Evolutionary conservation across 2,329 filamentous ascomycete species (phyloP).

Genomic region (Penicillium frequentans): DNA sequence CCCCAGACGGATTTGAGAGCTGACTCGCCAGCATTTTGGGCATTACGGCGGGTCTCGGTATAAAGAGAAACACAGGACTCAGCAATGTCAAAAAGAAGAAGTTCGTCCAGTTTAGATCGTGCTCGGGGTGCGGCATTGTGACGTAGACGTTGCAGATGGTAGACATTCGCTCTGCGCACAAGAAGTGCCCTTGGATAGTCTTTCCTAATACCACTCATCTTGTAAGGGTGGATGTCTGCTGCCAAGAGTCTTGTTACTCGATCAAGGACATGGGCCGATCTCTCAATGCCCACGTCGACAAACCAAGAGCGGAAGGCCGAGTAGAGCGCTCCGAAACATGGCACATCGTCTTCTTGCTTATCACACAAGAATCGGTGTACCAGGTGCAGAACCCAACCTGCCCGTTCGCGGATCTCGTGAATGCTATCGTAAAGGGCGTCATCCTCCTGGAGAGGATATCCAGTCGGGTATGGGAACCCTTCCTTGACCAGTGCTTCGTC

Average conservation of each 20-base stretch:
- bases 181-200: constrained; percentile 90
- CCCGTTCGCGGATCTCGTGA: constrained; percentile 75
- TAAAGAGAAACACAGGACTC: constrained; percentile 89
- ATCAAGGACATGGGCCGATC: constrained; percentile 90
- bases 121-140: constrained; percentile 88
- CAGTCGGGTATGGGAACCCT: constrained; percentile 84
- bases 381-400: constrained; percentile 76
- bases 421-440: constrained; percentile 71
- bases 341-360: constrained; percentile 91
- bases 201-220: constrained; percentile 88
- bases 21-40: constrained; percentile 88
- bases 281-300: constrained; percentile 93
- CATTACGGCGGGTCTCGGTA: constrained; percentile 91
- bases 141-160: constrained; percentile 89
- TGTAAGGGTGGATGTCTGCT: constrained; percentile 87
- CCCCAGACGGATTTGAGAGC: constrained; percentile 90
- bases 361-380: constrained; percentile 81
- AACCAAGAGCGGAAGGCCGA: constrained; percentile 95
- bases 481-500: constrained; percentile 67
- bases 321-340: constrained; percentile 91
- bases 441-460: constrained; percentile 71
- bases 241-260: constrained; percentile 80
- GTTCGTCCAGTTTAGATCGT: constrained; percentile 87
- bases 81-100: constrained; percentile 79
- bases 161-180: constrained; percentile 88